phyloP scores from a whole-genome alignment of 2,329 filamentous ascomycete species.

The Thermochaetoides dissita region DNA sequence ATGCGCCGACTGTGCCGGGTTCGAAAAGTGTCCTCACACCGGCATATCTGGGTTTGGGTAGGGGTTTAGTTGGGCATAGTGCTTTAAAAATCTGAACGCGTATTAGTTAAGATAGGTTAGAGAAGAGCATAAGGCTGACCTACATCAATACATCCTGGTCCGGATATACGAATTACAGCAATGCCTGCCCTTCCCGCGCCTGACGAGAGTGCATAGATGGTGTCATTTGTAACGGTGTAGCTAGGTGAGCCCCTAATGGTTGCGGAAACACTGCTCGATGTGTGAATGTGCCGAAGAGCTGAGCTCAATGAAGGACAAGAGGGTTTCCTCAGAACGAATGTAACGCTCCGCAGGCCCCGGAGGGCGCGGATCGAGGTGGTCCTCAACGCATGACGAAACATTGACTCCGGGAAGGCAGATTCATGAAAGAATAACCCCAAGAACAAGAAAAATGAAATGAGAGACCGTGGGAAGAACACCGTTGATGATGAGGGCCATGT shows the following conservation, averaged over 20 bases:
- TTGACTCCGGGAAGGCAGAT: constrained; percentile 11
- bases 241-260: constrained; percentile 13
- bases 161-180: constrained; percentile 78
- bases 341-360: neutral
- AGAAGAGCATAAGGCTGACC: constrained; percentile 10
- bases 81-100: constrained; percentile 32
- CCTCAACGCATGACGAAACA: constrained; percentile 18
- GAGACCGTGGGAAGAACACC: too few species aligned
- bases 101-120: constrained; percentile 9
- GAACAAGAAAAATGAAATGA: too few species aligned
- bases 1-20: constrained; percentile 16
- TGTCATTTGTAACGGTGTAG: constrained; percentile 30
- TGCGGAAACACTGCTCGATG: constrained; percentile 17
- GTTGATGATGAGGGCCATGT: too few species aligned
- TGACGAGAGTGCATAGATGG: constrained; percentile 87
- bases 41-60: constrained; percentile 43
- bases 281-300: constrained; percentile 4
- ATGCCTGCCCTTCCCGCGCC: constrained; percentile 77
- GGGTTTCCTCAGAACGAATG: neutral
- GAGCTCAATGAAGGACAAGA: neutral
- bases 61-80: constrained; percentile 33
- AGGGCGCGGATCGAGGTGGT: constrained; percentile 5
- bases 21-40: constrained; percentile 61
- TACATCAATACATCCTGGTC: constrained; percentile 57
- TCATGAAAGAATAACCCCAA: neutral